These are phyloP conservation scores for Malus asiatica DNA, from an alignment of 306 rosid genomes.

Conservation along the genomic window DNA sequence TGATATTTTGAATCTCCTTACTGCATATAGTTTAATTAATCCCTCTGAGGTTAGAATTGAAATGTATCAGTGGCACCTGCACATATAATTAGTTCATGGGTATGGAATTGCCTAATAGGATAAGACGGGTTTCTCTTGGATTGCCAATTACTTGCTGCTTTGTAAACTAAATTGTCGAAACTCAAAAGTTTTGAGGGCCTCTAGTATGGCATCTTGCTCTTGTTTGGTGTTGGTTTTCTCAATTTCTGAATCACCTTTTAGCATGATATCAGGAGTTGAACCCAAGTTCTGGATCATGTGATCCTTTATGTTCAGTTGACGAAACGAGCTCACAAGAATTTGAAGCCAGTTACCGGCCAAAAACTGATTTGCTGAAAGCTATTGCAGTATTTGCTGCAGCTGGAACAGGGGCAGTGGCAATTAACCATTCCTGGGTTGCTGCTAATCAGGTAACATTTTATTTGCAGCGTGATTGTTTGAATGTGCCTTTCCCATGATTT, in stretches of 20 bases:
- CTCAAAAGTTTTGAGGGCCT: background rate
- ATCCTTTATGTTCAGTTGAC: conserved; percentile 76
- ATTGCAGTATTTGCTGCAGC: conserved; percentile 66
- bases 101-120: background rate
- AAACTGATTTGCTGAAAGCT: conserved; percentile 81
- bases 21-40: background rate
- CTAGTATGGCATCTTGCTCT: conserved; percentile 4
- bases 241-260: conserved; percentile 19
- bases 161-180: background rate
- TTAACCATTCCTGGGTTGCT: conserved; percentile 93
- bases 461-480: conserved; percentile 8
- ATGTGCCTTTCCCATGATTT: conserved; percentile 2
- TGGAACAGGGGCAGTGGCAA: conserved; percentile 67
- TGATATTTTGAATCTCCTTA: background rate
- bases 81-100: background rate
- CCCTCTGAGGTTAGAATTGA: background rate
- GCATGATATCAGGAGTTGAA: conserved; percentile 42
- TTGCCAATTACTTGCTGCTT: background rate
- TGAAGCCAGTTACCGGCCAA: conserved; percentile 57
- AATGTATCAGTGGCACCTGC: background rate
- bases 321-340: conserved; percentile 64
- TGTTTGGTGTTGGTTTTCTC: conserved; percentile 3
- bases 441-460: conserved; percentile 70
- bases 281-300: conserved; percentile 54
- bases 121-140: background rate